Evolutionary conservation across 108 stramenopile genomes (phyloP), one percentile per base, ranked within the genome.

Genomic region (Aurantiochytrium sp.): DNA sequence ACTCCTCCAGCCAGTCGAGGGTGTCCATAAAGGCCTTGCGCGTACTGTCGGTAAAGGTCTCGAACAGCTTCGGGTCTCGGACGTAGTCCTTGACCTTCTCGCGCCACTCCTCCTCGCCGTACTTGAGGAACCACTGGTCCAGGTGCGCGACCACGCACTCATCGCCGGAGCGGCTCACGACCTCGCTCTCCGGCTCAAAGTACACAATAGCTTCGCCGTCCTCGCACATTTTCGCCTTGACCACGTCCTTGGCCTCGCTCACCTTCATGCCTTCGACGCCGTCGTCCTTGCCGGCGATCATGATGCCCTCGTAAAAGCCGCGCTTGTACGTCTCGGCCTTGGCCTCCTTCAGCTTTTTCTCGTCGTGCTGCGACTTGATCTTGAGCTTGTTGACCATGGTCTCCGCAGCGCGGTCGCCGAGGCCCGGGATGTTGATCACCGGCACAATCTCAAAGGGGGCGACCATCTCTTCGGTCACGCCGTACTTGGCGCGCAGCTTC

Each of bases 61-160:
- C 91, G 91, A 99, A 99, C 31, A 85, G 93, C 10, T 95, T 95
- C 12, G 88, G 87, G 88, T 96, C 91, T 22, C 45, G 39, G 50
- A 99, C 96, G 87, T 98, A 97, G 41, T 92, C 91, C 88, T 91
- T 90, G 42, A 99, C 97, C 34, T 91, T 93, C 31, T 89, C 88
- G 17, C 92, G 91, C 87, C 81, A 88, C 69, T 31, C 69, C 89
- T 97, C 96, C 90, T 98, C 98, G 39, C 97, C 98, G 86, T 99
- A 99, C 32, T 96, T 95, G 85, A 99, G 94, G 88, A 98, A 99
- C 98, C 98, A 99, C 93, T 99, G 98, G 94, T 99, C 98, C 24
- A 97, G 97, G 4, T 96, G 94, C 19, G 98, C 98, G 53, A 99
- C 98, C 32, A 98, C 96, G 91, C 98, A 99, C 89, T 98, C 98